phyloP scores from a whole-genome alignment of 2,329 filamentous ascomycete genomes.

The Penicillium sp. region DNA sequence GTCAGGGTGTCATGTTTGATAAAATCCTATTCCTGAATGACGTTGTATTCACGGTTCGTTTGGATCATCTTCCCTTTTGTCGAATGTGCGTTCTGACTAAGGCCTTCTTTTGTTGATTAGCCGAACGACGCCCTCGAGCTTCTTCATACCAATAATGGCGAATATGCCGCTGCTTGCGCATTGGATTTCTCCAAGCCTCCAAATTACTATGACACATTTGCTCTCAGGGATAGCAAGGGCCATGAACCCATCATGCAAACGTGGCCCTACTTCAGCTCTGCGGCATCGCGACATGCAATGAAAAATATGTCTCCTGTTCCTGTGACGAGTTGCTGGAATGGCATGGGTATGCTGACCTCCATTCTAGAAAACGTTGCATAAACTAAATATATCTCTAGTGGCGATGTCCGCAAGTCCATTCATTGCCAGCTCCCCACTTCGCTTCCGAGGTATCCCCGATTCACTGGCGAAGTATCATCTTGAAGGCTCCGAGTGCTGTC shows the following conservation, averaged over 20 bases:
- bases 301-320: constrained; percentile 54
- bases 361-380: background rate
- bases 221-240: constrained; percentile 65
- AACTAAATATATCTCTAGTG: constrained; percentile 21
- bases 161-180: constrained; percentile 68
- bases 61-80: background rate
- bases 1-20: constrained; percentile 54
- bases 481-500: constrained; percentile 76
- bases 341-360: constrained; percentile 48
- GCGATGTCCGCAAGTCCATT: constrained; percentile 27
- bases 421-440: constrained; percentile 40
- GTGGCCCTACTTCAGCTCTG: constrained; percentile 62
- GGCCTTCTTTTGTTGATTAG: constrained; percentile 24
- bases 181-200: constrained; percentile 68
- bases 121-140: constrained; percentile 55
- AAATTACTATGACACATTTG: constrained; percentile 72
- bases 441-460: constrained; percentile 65
- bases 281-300: constrained; percentile 53
- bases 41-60: constrained; percentile 43
- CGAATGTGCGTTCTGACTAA: background rate
- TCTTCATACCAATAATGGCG: constrained; percentile 56
- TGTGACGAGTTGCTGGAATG: constrained; percentile 68
- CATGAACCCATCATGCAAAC: constrained; percentile 62
- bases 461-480: constrained; percentile 54
- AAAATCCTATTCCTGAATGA: constrained; percentile 59